Evolutionary conservation across 2,329 filamentous ascomycete genomes (phyloP).

Genomic region (Hypoxylon sp.): DNA sequence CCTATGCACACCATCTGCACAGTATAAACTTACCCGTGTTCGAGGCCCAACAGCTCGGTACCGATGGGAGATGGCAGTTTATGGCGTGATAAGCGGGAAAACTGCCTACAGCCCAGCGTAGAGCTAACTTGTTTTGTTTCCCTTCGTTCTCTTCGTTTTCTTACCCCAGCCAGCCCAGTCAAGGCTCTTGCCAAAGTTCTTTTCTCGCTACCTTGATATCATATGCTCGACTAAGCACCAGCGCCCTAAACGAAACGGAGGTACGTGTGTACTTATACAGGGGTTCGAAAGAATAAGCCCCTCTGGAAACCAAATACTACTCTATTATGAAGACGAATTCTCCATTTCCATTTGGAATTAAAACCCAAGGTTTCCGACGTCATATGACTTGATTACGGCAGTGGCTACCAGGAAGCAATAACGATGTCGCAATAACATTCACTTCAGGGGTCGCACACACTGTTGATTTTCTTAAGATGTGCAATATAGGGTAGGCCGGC

Average conservation of each 20-base stretch:
- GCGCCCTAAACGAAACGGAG: background rate
- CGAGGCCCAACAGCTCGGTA: conserved; percentile 37
- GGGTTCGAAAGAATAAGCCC: conserved; percentile 1
- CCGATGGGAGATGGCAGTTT: conserved; percentile 42
- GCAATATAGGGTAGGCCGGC: conserved; percentile 49
- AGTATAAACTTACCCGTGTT: conserved; percentile 27
- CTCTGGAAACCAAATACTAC: background rate
- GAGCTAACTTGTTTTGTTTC: conserved; percentile 5
- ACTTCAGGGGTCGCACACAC: conserved; percentile 30
- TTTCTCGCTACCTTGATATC: conserved; percentile 5
- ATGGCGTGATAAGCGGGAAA: conserved; percentile 43
- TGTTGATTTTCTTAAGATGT: conserved; percentile 52
- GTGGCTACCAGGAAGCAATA: conserved; percentile 31
- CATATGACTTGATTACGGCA: conserved; percentile 32
- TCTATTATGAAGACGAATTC: background rate
- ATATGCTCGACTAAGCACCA: conserved; percentile 15
- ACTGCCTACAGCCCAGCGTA: conserved; percentile 17
- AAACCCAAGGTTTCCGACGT: conserved; percentile 17
- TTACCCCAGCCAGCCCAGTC: conserved; percentile 12
- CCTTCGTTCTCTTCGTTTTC: background rate
- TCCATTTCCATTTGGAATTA: conserved; percentile 6
- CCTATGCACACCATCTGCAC: conserved; percentile 30
- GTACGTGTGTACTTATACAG: conserved; percentile 6
- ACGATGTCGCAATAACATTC: conserved; percentile 44
- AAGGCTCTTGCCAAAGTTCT: background rate